phyloP scores from a whole-genome alignment of 2,329 filamentous ascomycete species.

The Xylariaceae sp. region DNA sequence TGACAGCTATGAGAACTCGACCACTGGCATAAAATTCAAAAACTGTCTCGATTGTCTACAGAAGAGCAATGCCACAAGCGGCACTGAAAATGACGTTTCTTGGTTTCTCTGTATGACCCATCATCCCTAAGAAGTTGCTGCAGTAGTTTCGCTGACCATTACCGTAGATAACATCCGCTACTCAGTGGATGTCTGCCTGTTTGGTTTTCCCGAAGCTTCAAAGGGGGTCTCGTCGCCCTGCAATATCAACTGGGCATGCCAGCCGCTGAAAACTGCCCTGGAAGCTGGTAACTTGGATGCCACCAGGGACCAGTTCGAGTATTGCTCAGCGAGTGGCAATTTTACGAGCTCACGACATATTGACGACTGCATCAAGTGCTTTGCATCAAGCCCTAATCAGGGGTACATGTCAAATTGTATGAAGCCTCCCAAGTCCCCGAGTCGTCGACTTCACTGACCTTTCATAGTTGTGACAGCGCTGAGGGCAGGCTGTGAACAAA shows the following conservation, averaged over 20 bases:
- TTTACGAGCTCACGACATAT: constrained; percentile 43
- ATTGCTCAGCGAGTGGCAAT: constrained; percentile 50
- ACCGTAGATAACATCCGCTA: constrained; percentile 58
- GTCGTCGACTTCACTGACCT: constrained; percentile 26
- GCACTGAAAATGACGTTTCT: constrained; percentile 49
- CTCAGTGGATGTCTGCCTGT: constrained; percentile 56
- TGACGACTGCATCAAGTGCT: constrained; percentile 51
- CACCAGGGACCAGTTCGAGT: constrained; percentile 44
- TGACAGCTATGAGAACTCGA: constrained; percentile 46
- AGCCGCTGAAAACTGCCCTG: constrained; percentile 48
- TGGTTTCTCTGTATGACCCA: constrained; percentile 57
- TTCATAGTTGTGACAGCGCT: constrained; percentile 55
- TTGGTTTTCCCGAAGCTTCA: constrained; percentile 42
- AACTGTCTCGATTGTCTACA: constrained; percentile 56
- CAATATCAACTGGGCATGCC: constrained; percentile 50
- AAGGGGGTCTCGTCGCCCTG: constrained; percentile 51
- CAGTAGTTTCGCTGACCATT: constrained; percentile 31
- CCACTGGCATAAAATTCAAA: constrained; percentile 53
- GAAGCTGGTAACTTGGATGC: constrained; percentile 42
- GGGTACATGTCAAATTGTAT: constrained; percentile 58
- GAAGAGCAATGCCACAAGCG: constrained; percentile 50
- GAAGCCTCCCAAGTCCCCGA: constrained; percentile 24
- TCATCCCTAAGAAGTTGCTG: neutral
- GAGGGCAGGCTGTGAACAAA: constrained; percentile 55
- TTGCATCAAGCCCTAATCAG: constrained; percentile 50